Evolutionary conservation across 2,329 filamentous ascomycete genomes (phyloP).

Genomic region (Eutypella sp.): DNA sequence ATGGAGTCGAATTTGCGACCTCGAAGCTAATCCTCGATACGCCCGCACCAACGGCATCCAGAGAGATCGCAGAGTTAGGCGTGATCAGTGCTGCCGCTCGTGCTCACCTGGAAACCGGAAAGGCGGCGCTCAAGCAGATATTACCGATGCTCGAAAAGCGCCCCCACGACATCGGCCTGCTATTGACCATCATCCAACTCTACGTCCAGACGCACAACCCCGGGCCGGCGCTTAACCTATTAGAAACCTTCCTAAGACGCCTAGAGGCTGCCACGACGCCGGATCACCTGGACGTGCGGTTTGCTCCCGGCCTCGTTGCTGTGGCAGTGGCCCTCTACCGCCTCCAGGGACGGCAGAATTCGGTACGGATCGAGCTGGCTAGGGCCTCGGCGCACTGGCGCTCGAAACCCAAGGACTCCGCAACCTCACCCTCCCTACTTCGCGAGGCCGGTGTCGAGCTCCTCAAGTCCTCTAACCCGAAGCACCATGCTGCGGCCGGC

Average conservation of each 20-base stretch:
- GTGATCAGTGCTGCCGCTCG: conserved; percentile 67
- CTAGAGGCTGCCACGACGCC: conserved; percentile 58
- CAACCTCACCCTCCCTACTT: conserved; percentile 64
- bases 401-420: conserved; percentile 46
- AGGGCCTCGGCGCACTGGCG: conserved; percentile 82
- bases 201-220: conserved; percentile 69
- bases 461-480: conserved; percentile 64
- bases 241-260: conserved; percentile 70
- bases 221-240: conserved; percentile 65
- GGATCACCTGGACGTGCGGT: conserved; percentile 64
- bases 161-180: conserved; percentile 73
- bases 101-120: conserved; percentile 57
- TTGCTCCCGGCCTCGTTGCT: conserved; percentile 79
- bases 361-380: conserved; percentile 68
- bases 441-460: conserved; percentile 79
- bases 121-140: conserved; percentile 64
- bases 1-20: conserved; percentile 51
- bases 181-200: conserved; percentile 76
- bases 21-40: conserved; percentile 32
- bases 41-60: conserved; percentile 20
- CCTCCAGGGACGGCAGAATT: conserved; percentile 65
- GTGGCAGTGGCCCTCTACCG: conserved; percentile 75
- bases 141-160: conserved; percentile 66
- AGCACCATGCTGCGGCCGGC: conserved; percentile 66
- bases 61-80: conserved; percentile 38